phyloP scores from a whole-genome alignment of 164 flowering plant genomes.

The Aristolochia californica region DNA sequence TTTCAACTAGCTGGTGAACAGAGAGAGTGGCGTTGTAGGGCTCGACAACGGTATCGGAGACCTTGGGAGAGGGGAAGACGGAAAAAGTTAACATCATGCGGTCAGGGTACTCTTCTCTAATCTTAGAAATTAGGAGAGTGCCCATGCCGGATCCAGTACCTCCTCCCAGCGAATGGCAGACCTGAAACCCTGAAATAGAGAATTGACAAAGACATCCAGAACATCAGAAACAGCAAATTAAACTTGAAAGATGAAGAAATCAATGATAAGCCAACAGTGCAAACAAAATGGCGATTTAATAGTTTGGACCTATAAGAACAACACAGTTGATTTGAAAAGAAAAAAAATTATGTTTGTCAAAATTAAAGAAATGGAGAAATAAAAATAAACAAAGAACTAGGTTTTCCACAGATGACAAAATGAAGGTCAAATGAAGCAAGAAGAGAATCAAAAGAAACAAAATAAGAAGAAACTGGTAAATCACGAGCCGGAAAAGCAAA shows the following conservation, averaged over 20 bases:
- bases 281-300: not conserved
- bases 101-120: conserved; percentile 38
- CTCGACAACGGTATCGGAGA: conserved; percentile 37
- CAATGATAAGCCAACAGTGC: not conserved
- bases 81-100: conserved; percentile 44
- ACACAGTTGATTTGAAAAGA: no score
- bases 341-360: no score
- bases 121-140: conserved; percentile 32
- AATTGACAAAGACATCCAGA: not conserved
- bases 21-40: conserved; percentile 43
- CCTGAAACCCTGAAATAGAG: conserved; percentile 27
- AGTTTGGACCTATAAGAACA: not conserved
- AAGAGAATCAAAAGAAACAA: no score
- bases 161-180: conserved; percentile 43
- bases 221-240: not conserved
- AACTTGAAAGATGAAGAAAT: not conserved
- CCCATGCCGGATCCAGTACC: conserved; percentile 51
- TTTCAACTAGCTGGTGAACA: conserved; percentile 42
- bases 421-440: no score
- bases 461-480: no score
- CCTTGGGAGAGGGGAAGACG: conserved; percentile 39
- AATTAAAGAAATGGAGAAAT: no score
- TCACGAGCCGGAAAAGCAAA: no score
- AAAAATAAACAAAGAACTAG: no score
- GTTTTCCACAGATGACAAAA: no score